Evolutionary conservation across 73 alveolate genomes (phyloP), one percentile per base, ranked within the genome.

Genomic region (Loxodes magnus): DNA sequence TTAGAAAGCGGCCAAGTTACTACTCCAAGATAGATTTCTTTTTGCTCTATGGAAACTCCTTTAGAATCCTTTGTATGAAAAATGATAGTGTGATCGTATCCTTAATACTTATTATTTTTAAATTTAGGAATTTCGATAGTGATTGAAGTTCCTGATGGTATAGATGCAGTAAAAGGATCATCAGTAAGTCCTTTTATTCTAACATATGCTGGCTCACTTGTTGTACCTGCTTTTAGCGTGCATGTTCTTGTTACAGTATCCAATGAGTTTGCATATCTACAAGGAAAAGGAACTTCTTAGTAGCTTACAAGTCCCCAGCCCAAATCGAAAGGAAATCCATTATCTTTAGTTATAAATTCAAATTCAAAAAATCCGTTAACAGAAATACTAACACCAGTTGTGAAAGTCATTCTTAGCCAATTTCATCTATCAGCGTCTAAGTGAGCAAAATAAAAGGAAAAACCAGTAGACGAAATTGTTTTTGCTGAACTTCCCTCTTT

Each of bases 251-350:
- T 14, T 12, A 41, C 14, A 10, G 50, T 5, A 46, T 46, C 59
- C 0, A 41, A 41, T 10, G n/a, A 46, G n/a, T 7, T 12, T n/a
- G 53, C 9, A 46, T 46, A 46, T 25, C 15, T 46, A 19, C 59
- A 46, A 9, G 59, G 10, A 46, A 46, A 46, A 16, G 22, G 35
- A 12, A 25, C 43, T 16, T 0, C 27, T 46, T 10, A 37, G 27
- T 10, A 46, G 27, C 43, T 25, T 24, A 25, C 35, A 20, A 46
- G 39, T 12, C 59, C 59, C 59, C 59, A 46, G 50, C 59, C 59
- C 15, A 46, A 24, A 19, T 46, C 59, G 9, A 37, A 9, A n/a
- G 59, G 59, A 19, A 46, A 46, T 17, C 59, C 27, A 46, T 46
- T 12, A 1, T 2, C 26, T 12, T 21, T 9, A 46, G 59, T 46